Percentiles rank a stretch among this genome's conserved stretches.
Conservation (phyloP, 768 basidiomycete genomes). For the Leccinum arenicola region DNA sequence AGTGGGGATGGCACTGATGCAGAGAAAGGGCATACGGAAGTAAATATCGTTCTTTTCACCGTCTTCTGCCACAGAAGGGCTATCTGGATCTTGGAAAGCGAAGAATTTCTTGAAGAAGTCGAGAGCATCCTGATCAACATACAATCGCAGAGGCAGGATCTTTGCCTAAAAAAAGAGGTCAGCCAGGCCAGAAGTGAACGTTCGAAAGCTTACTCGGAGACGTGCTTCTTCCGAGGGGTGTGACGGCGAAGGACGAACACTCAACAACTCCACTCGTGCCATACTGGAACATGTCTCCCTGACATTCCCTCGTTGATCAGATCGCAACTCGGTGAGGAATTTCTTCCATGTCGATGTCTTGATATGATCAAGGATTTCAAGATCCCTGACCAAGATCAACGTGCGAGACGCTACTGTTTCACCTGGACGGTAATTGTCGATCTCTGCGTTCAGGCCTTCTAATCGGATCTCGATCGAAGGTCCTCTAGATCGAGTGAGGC, state of each 20-base stretch:
- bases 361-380: slow-evolving; percentile 96
- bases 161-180: slow-evolving; percentile 58
- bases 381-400: slow-evolving; percentile 62
- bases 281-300: slow-evolving; percentile 92
- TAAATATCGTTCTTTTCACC: slow-evolving; percentile 46
- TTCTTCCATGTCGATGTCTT: slow-evolving; percentile 99
- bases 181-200: neutral
- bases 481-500: slow-evolving; percentile 67
- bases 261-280: slow-evolving; percentile 82
- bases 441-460: slow-evolving; percentile 57
- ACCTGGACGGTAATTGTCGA: slow-evolving; percentile 60
- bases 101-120: slow-evolving; percentile 98
- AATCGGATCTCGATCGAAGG: slow-evolving; percentile 85
- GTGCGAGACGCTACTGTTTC: slow-evolving; percentile 61
- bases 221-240: slow-evolving; percentile 73
- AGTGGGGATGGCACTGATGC: slow-evolving; percentile 1
- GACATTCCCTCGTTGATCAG: slow-evolving; percentile 83
- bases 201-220: slow-evolving; percentile 45
- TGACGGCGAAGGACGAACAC: slow-evolving; percentile 68
- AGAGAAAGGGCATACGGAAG: slow-evolving; percentile 55
- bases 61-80: slow-evolving; percentile 33
- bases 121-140: slow-evolving; percentile 97
- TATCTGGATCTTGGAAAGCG: slow-evolving; percentile 71
- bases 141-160: slow-evolving; percentile 82
- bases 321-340: slow-evolving; percentile 82